Conservation (phyloP, 192 early-diverging fungal genomes). For the Gaertneriomyces sp. region DNA sequence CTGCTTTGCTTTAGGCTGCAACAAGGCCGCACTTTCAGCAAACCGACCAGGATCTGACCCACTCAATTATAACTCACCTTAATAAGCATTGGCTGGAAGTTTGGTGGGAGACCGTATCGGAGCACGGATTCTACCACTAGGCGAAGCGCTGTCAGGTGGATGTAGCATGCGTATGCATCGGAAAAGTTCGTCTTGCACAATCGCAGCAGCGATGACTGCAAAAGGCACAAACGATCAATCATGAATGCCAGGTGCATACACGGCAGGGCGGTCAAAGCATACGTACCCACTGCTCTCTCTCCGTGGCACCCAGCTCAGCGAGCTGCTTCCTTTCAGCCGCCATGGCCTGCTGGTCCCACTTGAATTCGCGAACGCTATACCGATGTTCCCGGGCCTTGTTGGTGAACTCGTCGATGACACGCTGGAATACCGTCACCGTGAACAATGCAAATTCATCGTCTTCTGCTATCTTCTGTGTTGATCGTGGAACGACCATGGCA, state of each 20-base stretch:
- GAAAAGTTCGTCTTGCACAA: slow-evolving; percentile 92
- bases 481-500: slow-evolving; percentile 94
- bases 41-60: background rate
- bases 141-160: slow-evolving; percentile 91
- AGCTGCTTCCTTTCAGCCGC: slow-evolving; percentile 55
- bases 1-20: slow-evolving; percentile 69
- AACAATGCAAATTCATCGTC: slow-evolving; percentile 94
- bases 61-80: slow-evolving; percentile 42
- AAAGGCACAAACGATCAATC: slow-evolving; percentile 1
- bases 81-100: slow-evolving; percentile 78
- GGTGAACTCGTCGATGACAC: slow-evolving; percentile 85
- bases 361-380: slow-evolving; percentile 94
- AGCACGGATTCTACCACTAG: slow-evolving; percentile 96
- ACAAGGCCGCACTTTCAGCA: background rate
- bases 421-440: slow-evolving; percentile 87
- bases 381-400: slow-evolving; percentile 82
- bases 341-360: slow-evolving; percentile 77
- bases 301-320: slow-evolving; percentile 68
- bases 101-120: slow-evolving; percentile 95
- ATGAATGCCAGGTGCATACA: background rate
- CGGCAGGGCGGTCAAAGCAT: background rate
- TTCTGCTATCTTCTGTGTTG: slow-evolving; percentile 82
- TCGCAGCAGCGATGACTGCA: slow-evolving; percentile 66
- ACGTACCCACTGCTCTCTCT: slow-evolving; percentile 72
- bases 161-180: slow-evolving; percentile 87